Percentiles rank a stretch among this genome's conserved stretches.
Conservation (phyloP, 1,284 basidiomycete genomes). For the Cutaneotrichosporon spelunceum region DNA sequence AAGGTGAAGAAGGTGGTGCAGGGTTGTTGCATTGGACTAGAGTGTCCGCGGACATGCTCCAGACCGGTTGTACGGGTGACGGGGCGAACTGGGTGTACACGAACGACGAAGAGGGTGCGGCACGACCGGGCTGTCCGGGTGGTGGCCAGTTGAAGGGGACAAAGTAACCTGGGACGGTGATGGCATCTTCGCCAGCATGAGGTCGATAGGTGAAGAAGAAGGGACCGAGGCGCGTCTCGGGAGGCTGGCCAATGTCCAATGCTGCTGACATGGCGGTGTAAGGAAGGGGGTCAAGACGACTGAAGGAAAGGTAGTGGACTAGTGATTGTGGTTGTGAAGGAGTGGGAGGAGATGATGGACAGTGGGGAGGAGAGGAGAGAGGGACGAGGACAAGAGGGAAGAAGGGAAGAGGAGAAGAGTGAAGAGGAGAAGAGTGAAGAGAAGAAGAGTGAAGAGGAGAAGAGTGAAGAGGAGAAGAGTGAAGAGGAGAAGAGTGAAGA, state of each 20-base stretch:
- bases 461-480: neutral
- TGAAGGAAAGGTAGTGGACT: neutral
- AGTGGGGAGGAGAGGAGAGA: neutral
- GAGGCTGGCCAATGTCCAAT: neutral
- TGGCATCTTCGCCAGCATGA: neutral
- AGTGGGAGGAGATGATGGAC: neutral
- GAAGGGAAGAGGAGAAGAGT: neutral
- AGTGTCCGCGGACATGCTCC: neutral
- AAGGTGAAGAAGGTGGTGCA: neutral
- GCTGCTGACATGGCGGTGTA: neutral
- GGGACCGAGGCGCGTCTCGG: conserved; percentile 11
- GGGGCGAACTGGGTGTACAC: conserved; percentile 8
- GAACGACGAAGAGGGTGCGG: neutral
- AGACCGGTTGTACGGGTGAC: conserved; percentile 4
- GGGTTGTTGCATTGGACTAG: neutral
- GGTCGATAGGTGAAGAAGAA: conserved; percentile 18
- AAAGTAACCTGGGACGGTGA: conserved; percentile 13
- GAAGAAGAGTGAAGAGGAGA: conserved; percentile 1
- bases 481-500: neutral
- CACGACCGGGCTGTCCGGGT: neutral
- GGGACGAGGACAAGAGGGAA: neutral
- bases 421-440: conserved; percentile 2
- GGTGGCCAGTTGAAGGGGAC: conserved; percentile 14
- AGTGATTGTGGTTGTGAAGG: neutral
- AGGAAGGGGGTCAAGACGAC: neutral